Conservation (phyloP, 2,329 filamentous ascomycete genomes). For the Colletotrichum sp. region DNA sequence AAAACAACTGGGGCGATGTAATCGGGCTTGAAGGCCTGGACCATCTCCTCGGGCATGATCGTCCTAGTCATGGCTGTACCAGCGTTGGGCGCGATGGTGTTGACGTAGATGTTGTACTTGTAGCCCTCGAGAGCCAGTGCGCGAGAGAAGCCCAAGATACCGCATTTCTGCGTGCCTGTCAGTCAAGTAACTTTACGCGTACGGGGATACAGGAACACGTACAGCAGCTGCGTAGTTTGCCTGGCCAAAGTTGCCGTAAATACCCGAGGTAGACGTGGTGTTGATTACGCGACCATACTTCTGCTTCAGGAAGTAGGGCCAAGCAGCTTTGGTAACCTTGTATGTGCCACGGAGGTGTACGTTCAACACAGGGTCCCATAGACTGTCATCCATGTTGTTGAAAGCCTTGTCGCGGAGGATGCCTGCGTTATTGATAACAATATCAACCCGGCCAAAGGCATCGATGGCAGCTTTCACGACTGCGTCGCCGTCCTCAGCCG, state of each 20-base stretch:
- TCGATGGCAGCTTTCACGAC: constrained; percentile 95
- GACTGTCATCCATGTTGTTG: constrained; percentile 92
- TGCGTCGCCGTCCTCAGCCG: constrained; percentile 87
- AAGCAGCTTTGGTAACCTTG: constrained; percentile 95
- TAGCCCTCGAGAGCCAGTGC: constrained; percentile 90
- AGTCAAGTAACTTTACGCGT: constrained; percentile 11
- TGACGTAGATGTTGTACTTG: constrained; percentile 98
- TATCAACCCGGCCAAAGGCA: constrained; percentile 90
- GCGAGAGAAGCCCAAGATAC: constrained; percentile 94
- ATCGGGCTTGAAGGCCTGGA: constrained; percentile 98
- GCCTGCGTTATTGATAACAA: constrained; percentile 96
- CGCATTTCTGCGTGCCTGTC: constrained; percentile 68
- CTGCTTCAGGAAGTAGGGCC: constrained; percentile 97
- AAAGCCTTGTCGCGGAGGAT: constrained; percentile 99
- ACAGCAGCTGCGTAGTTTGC: constrained; percentile 94
- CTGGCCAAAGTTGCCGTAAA: constrained; percentile 99
- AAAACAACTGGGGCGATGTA: constrained; percentile 95
- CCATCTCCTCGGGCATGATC: constrained; percentile 95
- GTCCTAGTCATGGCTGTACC: constrained; percentile 94
- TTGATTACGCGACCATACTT: constrained; percentile 98
- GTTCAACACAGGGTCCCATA: constrained; percentile 91
- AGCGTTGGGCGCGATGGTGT: constrained; percentile 97
- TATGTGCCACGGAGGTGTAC: constrained; percentile 95
- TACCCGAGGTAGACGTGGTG: constrained; percentile 94
- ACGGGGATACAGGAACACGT: constrained; percentile 40